Percentiles rank a stretch among this genome's conserved stretches.
Evolutionary conservation across 2,329 filamentous ascomycete species (phyloP).

Genomic region (Phoma herbarum): DNA sequence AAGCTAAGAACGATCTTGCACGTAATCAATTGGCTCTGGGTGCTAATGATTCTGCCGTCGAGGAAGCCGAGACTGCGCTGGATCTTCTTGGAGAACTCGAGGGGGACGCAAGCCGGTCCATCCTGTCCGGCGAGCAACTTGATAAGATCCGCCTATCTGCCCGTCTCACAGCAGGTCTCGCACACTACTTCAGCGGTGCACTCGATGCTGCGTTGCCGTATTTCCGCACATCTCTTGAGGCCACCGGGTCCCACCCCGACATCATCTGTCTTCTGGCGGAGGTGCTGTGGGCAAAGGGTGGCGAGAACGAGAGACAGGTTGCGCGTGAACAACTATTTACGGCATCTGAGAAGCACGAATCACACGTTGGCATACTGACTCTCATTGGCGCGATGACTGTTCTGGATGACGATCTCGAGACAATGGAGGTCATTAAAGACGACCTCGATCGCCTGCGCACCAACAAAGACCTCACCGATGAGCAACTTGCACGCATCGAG

Average conservation of each 20-base stretch:
- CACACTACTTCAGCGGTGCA: slow-evolving; percentile 74
- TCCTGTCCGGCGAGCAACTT: slow-evolving; percentile 71
- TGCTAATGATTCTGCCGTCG: slow-evolving; percentile 72
- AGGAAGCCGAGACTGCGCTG: slow-evolving; percentile 82
- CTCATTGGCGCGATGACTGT: slow-evolving; percentile 86
- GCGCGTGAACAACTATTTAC: slow-evolving; percentile 83
- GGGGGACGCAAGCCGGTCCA: slow-evolving; percentile 49
- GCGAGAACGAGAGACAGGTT: slow-evolving; percentile 74
- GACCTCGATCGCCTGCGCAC: slow-evolving; percentile 79
- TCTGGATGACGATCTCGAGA: slow-evolving; percentile 80
- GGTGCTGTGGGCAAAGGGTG: slow-evolving; percentile 90
- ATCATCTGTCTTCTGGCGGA: slow-evolving; percentile 88
- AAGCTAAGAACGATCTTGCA: slow-evolving; percentile 86
- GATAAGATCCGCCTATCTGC: slow-evolving; percentile 80
- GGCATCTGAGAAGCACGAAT: slow-evolving; percentile 75
- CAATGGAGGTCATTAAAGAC: slow-evolving; percentile 78
- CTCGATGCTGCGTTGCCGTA: slow-evolving; percentile 76
- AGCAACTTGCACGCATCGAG: slow-evolving; percentile 74
- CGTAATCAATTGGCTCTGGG: slow-evolving; percentile 79
- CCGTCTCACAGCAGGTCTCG: slow-evolving; percentile 84
- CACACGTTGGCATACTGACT: slow-evolving; percentile 80
- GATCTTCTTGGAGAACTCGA: slow-evolving; percentile 78
- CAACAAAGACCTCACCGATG: slow-evolving; percentile 67
- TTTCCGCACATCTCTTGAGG: slow-evolving; percentile 81
- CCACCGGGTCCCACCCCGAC: slow-evolving; percentile 79